Conservation (phyloP, 2,329 filamentous ascomycete genomes). For the Neopestalotiopsis sp. region DNA sequence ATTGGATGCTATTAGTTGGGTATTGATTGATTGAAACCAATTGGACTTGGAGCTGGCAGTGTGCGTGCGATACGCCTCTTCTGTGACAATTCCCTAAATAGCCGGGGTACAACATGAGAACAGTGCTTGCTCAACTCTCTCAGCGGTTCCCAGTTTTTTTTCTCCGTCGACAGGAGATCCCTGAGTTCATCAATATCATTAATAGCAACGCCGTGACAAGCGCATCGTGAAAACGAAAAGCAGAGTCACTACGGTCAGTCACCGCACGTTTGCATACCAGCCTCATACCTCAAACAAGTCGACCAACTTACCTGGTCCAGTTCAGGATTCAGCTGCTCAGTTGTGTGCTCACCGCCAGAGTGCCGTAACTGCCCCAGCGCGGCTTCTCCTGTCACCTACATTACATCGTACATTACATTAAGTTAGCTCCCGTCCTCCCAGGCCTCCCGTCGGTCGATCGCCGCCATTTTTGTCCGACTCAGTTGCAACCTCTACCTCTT, state of each 20-base stretch:
- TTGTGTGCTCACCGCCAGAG: neutral
- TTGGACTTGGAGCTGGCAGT: neutral
- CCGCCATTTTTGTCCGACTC: neutral
- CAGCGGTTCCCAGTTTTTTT: slow-evolving; percentile 6
- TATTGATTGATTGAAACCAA: neutral
- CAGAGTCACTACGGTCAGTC: neutral
- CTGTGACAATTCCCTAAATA: too few species aligned
- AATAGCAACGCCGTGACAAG: slow-evolving; percentile 5
- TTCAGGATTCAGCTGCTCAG: neutral
- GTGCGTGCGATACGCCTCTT: neutral
- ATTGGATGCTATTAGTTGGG: neutral
- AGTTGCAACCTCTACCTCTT: neutral
- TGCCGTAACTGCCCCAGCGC: neutral
- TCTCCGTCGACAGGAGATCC: slow-evolving; percentile 5
- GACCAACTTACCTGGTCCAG: neutral
- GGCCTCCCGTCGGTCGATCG: neutral
- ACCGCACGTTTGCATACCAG: neutral
- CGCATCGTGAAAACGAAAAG: neutral
- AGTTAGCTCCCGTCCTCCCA: neutral
- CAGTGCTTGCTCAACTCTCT: neutral
- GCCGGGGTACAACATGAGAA: neutral
- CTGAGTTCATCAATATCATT: neutral
- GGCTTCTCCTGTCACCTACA: neutral
- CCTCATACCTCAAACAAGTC: neutral
- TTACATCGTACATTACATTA: neutral